These are phyloP conservation scores for Saprolegnia parasitica DNA, from an alignment of 352 stramenopile genomes.

Conservation along the genomic window DNA sequence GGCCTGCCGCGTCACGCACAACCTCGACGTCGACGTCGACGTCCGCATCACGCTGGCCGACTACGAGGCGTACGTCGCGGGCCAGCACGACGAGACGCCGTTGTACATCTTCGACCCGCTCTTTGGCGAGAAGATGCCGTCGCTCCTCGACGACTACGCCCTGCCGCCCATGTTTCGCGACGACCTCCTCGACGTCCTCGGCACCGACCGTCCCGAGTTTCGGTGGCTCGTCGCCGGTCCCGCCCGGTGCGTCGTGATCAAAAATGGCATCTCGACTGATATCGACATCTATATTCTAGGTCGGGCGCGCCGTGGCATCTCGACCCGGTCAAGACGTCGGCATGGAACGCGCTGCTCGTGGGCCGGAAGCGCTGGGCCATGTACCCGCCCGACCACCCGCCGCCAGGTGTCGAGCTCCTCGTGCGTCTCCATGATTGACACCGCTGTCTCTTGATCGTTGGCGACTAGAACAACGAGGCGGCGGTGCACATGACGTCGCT, in stretches of 20 bases:
- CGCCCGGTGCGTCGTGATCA: conserved; percentile 35
- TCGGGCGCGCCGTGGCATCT: conserved; percentile 93
- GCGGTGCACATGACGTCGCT: conserved; percentile 65
- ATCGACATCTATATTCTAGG: conserved; percentile 1
- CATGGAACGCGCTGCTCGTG: conserved; percentile 94
- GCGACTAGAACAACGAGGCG: conserved; percentile 13
- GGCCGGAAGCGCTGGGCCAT: conserved; percentile 95
- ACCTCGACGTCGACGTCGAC: conserved; percentile 57
- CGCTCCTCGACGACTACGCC: conserved; percentile 61
- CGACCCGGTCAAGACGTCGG: conserved; percentile 93
- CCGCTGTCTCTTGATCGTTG: conserved; percentile 46
- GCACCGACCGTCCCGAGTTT: conserved; percentile 53
- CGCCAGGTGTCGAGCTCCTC: conserved; percentile 54
- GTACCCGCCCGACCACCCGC: conserved; percentile 84
- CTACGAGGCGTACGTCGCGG: conserved; percentile 55
- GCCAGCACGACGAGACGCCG: conserved; percentile 78
- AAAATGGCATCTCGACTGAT: neutral
- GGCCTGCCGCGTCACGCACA: conserved; percentile 58
- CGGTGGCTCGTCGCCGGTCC: conserved; percentile 82
- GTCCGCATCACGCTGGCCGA: conserved; percentile 63
- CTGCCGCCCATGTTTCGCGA: conserved; percentile 68
- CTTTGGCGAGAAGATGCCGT: conserved; percentile 80
- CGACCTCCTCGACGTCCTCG: conserved; percentile 57
- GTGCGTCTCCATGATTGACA: conserved; percentile 75
- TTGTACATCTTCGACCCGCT: conserved; percentile 83